Evolutionary conservation across 768 basidiomycete genomes (phyloP).

Genomic region (Trametes punicea): DNA sequence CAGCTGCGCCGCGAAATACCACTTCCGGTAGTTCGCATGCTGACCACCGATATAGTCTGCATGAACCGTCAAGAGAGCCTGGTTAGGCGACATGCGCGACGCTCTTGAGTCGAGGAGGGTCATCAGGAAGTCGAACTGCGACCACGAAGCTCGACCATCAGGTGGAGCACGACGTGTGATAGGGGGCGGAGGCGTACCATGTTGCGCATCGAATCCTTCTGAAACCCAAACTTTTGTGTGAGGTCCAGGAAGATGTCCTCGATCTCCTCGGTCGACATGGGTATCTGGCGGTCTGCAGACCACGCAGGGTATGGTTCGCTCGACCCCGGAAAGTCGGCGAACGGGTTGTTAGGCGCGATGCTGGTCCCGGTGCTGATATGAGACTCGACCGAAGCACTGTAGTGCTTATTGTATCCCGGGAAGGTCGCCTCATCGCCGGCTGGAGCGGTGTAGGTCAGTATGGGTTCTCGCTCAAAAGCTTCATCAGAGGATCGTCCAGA

Average conservation of each 20-base stretch:
- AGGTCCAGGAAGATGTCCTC: slow-evolving; percentile 99
- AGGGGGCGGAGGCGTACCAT: slow-evolving; percentile 58
- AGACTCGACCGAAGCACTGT: slow-evolving; percentile 35
- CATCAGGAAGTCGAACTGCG: slow-evolving; percentile 95
- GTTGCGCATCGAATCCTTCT: slow-evolving; percentile 93
- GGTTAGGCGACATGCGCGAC: slow-evolving; percentile 97
- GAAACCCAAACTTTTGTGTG: slow-evolving; percentile 98
- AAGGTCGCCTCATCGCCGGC: slow-evolving; percentile 31
- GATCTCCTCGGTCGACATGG: slow-evolving; percentile 96
- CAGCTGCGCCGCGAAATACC: slow-evolving; percentile 99
- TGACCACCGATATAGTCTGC: slow-evolving; percentile 99
- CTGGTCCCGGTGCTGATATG: slow-evolving; percentile 29
- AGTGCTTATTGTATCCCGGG: slow-evolving; percentile 27
- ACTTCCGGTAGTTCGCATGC: slow-evolving; percentile 98
- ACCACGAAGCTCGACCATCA: slow-evolving; percentile 14
- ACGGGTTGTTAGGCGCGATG: slow-evolving; percentile 24
- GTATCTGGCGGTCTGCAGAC: slow-evolving; percentile 89
- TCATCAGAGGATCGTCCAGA: slow-evolving; percentile 2
- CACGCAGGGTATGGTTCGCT: slow-evolving; percentile 89
- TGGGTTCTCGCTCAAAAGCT: slow-evolving; percentile 10
- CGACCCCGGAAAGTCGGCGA: slow-evolving; percentile 29
- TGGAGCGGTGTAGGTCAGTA: slow-evolving; percentile 17
- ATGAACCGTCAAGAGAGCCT: slow-evolving; percentile 93
- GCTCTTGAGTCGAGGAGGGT: slow-evolving; percentile 95
- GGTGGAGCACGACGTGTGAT: neutral